These are phyloP conservation scores for Dillenia suffruticosa DNA, from an alignment of 164 flowering plant species.

Conservation along the genomic window DNA sequence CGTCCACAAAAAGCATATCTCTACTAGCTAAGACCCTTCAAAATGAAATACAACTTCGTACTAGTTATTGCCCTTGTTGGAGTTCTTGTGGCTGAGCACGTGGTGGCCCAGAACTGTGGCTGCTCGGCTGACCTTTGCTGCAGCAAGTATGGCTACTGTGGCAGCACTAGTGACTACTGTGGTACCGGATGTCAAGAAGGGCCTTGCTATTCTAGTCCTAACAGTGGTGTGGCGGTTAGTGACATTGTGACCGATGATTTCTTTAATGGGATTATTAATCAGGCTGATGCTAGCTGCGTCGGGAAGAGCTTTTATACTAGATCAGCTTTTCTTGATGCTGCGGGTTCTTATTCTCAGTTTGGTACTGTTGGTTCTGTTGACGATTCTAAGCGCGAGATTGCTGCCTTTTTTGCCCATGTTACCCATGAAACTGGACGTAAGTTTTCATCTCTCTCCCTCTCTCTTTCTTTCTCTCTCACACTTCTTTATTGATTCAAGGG, in stretches of 20 bases:
- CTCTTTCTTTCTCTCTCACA: no score
- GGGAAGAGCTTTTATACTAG: slow-evolving; percentile 33
- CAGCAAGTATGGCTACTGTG: slow-evolving; percentile 46
- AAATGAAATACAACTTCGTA: no score
- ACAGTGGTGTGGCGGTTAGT: slow-evolving; percentile 18
- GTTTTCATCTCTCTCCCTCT: slow-evolving; percentile 3
- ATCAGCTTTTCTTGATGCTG: slow-evolving; percentile 22
- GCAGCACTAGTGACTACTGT: slow-evolving; percentile 29
- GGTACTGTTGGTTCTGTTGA: slow-evolving; percentile 25
- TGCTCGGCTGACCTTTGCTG: slow-evolving; percentile 38
- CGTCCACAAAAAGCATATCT: no score
- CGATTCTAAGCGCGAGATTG: slow-evolving; percentile 37
- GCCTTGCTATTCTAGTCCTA: slow-evolving; percentile 22
- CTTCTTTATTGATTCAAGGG: no score
- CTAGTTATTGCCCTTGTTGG: neutral
- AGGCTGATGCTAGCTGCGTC: slow-evolving; percentile 21
- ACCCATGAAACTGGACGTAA: slow-evolving; percentile 40
- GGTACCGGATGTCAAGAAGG: slow-evolving; percentile 38
- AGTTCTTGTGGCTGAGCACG: slow-evolving; percentile 4
- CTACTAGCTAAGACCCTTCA: no score
- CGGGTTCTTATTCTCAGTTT: slow-evolving; percentile 20
- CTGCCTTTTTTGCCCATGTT: slow-evolving; percentile 39
- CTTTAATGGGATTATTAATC: slow-evolving; percentile 30
- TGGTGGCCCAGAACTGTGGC: slow-evolving; percentile 34
- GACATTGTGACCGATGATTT: slow-evolving; percentile 31